Conservation (phyloP, 2,329 filamentous ascomycete genomes). For the Fusarium sp. region DNA sequence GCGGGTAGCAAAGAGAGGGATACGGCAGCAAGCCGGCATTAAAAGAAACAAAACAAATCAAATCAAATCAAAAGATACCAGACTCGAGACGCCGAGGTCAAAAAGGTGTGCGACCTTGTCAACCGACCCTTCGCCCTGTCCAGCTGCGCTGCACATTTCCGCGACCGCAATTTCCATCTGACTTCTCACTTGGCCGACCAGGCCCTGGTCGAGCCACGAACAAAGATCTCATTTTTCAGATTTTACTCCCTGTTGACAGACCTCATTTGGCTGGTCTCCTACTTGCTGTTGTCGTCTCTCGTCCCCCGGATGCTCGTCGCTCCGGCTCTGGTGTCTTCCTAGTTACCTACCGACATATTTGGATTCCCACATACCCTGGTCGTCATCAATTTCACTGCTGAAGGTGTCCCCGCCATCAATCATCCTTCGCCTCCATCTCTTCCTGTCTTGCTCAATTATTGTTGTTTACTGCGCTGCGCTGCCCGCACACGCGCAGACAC, state of each 20-base stretch:
- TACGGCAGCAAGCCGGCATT: not conserved
- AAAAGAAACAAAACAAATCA: not conserved
- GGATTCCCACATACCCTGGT: slow-evolving; percentile 20
- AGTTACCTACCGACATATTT: not conserved
- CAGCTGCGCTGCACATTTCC: slow-evolving; percentile 27
- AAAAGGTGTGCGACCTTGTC: slow-evolving; percentile 17
- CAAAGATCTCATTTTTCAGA: slow-evolving; percentile 34
- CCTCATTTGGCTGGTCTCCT: slow-evolving; percentile 12
- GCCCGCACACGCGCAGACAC: slow-evolving; percentile 11
- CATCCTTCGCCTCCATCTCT: slow-evolving; percentile 1
- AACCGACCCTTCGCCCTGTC: slow-evolving; percentile 21
- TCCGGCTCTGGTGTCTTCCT: slow-evolving; percentile 16
- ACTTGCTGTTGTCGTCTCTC: slow-evolving; percentile 8
- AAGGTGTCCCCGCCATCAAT: not conserved
- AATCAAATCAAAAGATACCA: not conserved
- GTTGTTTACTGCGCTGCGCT: slow-evolving; percentile 3
- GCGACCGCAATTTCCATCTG: slow-evolving; percentile 25
- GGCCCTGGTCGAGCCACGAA: slow-evolving; percentile 22
- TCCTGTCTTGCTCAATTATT: not conserved
- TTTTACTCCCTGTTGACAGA: slow-evolving; percentile 32
- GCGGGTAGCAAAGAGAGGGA: not conserved
- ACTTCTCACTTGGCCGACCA: slow-evolving; percentile 9
- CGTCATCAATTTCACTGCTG: slow-evolving; percentile 5
- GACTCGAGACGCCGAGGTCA: slow-evolving; percentile 13
- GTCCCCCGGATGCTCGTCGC: slow-evolving; percentile 28